phyloP scores from a whole-genome alignment of 192 early-diverging fungal genomes.

The Endogone sp. region DNA sequence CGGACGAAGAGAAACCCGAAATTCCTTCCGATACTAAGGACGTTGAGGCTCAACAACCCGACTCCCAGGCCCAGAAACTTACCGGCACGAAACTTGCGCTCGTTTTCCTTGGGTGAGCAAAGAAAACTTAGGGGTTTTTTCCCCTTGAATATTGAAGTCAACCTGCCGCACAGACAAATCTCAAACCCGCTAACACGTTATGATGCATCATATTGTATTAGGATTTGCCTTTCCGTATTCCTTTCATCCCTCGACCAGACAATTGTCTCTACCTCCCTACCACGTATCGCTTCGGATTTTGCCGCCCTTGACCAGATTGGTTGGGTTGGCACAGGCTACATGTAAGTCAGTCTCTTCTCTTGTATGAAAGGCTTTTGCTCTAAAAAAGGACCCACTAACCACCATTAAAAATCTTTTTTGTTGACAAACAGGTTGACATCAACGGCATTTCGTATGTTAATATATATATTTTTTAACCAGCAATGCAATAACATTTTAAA shows the following conservation, averaged over 20 bases:
- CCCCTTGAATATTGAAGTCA: too few species aligned
- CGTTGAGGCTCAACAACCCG: too few species aligned
- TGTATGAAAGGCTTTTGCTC: too few species aligned
- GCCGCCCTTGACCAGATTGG: conserved; percentile 56
- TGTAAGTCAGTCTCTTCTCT: too few species aligned
- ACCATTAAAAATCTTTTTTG: too few species aligned
- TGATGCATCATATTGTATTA: conserved; percentile 41
- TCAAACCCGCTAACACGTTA: too few species aligned
- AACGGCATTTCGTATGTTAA: not conserved
- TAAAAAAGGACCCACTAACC: too few species aligned
- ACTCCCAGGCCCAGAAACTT: not conserved
- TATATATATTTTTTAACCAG: too few species aligned
- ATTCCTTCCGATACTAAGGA: not conserved
- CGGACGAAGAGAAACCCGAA: not conserved
- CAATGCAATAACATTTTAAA: too few species aligned
- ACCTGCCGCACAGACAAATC: too few species aligned
- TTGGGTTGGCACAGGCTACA: conserved; percentile 56
- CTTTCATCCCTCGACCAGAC: conserved; percentile 76
- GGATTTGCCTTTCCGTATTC: conserved; percentile 50
- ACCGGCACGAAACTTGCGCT: conserved; percentile 1
- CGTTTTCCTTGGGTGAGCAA: conserved; percentile 10
- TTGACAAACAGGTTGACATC: too few species aligned
- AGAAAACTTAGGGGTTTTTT: too few species aligned
- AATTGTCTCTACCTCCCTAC: conserved; percentile 75
- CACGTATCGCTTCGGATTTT: conserved; percentile 70